phyloP scores from a whole-genome alignment of 2,329 filamentous ascomycete genomes.

The Pseudogymnoascus verrucosus region DNA sequence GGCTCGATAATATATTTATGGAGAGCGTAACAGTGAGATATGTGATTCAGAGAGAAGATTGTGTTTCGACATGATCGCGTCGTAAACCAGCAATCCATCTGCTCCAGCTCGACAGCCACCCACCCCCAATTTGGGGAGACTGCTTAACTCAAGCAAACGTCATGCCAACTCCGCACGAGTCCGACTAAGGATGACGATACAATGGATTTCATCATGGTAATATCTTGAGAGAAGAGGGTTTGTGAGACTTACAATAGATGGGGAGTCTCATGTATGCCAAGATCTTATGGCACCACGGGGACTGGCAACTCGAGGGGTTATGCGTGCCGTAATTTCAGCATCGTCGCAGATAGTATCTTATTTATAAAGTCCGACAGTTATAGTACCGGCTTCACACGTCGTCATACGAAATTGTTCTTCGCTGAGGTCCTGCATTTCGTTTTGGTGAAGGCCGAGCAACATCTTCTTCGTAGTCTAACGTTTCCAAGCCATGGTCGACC shows the following conservation, averaged over 20 bases:
- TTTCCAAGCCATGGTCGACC: constrained; percentile 52
- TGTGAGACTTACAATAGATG: neutral
- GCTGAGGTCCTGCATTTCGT: constrained; percentile 29
- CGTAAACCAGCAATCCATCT: constrained; percentile 22
- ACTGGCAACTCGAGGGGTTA: neutral
- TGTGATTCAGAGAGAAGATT: constrained; percentile 46
- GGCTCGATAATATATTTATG: neutral
- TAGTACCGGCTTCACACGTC: constrained; percentile 31
- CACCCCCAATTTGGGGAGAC: constrained; percentile 20
- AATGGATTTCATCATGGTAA: constrained; percentile 70
- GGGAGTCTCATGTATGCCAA: neutral
- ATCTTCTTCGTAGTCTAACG: constrained; percentile 50
- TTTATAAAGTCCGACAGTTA: neutral
- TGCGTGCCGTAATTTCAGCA: neutral
- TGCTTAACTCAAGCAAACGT: constrained; percentile 7
- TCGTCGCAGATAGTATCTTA: neutral
- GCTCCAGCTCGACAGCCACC: neutral
- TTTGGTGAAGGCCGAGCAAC: constrained; percentile 19
- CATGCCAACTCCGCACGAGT: constrained; percentile 37
- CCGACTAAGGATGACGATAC: constrained; percentile 98
- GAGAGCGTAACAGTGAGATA: neutral
- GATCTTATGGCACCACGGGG: neutral
- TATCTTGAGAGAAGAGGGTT: constrained; percentile 10
- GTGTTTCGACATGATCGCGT: constrained; percentile 38
- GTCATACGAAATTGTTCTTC: constrained; percentile 39